phyloP scores from a whole-genome alignment of 768 basidiomycete species.

The Cystofilobasidium ferigula region DNA sequence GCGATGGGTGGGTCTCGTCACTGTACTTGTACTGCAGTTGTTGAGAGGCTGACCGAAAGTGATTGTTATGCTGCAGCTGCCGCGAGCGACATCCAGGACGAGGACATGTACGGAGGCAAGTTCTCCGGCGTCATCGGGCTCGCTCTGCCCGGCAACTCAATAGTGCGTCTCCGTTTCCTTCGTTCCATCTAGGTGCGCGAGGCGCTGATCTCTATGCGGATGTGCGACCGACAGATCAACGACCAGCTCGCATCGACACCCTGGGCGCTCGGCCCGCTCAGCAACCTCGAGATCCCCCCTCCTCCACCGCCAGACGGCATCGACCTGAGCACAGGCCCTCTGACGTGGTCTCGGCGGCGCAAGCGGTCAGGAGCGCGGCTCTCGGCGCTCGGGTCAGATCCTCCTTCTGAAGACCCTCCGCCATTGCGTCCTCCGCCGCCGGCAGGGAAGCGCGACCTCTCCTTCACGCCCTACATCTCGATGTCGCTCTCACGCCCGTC shows the following conservation, averaged over 20 bases:
- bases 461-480: constrained; percentile 14
- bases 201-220: no score
- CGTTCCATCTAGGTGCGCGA: background rate
- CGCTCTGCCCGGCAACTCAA: constrained; percentile 21
- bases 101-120: constrained; percentile 19
- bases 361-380: background rate
- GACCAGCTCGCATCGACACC: background rate
- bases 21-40: no score
- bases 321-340: background rate
- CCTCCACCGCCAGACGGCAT: background rate
- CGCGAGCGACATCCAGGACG: constrained; percentile 7
- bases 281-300: constrained; percentile 19
- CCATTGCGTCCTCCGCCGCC: background rate
- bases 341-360: background rate
- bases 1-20: background rate
- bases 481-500: constrained; percentile 13
- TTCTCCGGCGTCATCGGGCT: constrained; percentile 22
- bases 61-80: constrained; percentile 3
- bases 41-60: no score
- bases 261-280: constrained; percentile 13
- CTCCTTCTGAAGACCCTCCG: no score
- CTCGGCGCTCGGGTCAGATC: no score
- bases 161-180: constrained; percentile 5
- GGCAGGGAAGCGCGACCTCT: background rate
- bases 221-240: background rate